A percentile compares a stretch with the other conserved stretches of the same genome.
Evolutionary conservation across 2,329 filamentous ascomycete species (phyloP).

Genomic region (Torrubiella hemipterigena): DNA sequence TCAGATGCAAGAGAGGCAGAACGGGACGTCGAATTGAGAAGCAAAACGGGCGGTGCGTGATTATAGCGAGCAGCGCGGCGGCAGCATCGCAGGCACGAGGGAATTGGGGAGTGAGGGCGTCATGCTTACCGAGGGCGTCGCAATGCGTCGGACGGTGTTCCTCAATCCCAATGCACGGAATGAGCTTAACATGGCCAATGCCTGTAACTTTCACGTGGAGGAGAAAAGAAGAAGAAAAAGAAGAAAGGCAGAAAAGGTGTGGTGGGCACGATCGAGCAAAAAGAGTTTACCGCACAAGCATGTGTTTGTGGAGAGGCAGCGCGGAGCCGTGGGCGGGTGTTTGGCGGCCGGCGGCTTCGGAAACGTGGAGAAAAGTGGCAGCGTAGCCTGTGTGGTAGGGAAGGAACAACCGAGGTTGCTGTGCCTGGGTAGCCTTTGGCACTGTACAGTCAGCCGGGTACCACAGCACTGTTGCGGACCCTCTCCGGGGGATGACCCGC

Average conservation of each 20-base stretch:
- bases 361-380: too few species aligned
- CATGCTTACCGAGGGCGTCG: constrained; percentile 12
- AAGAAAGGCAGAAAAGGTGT: constrained; percentile 3
- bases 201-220: constrained; percentile 6
- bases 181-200: constrained; percentile 22
- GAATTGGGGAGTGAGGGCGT: constrained; percentile 11
- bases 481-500: too few species aligned
- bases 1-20: background rate
- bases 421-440: too few species aligned
- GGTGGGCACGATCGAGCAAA: too few species aligned
- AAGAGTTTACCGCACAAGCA: too few species aligned
- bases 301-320: background rate
- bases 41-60: background rate
- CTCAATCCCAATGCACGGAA: constrained; percentile 19
- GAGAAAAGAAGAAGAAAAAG: constrained; percentile 5
- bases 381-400: too few species aligned
- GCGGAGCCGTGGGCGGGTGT: background rate
- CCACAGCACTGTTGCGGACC: too few species aligned
- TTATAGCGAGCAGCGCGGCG: background rate
- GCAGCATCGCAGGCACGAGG: background rate
- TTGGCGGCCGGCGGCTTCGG: too few species aligned
- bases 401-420: too few species aligned
- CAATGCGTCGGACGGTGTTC: constrained; percentile 19
- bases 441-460: too few species aligned
- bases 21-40: constrained; percentile 1